Evolutionary conservation across 2,329 filamentous ascomycete genomes (phyloP).

Genomic region (Tolypocladium guangdongense): DNA sequence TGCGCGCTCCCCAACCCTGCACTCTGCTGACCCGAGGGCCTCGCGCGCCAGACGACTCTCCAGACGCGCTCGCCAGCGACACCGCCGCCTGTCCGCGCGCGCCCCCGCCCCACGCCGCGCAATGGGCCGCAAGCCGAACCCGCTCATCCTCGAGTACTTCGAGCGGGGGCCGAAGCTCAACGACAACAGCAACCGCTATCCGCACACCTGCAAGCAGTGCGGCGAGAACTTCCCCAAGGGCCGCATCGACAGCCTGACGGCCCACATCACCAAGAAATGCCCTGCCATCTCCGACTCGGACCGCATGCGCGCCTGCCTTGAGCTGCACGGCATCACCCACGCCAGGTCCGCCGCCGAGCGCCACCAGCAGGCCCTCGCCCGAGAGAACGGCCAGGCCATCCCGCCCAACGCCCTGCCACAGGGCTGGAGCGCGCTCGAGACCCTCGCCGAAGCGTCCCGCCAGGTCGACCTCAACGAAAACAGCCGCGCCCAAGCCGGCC

Average conservation of each 20-base stretch:
- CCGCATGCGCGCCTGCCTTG: constrained; percentile 62
- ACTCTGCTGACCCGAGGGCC: background rate
- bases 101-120: constrained; percentile 7
- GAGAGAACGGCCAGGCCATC: constrained; percentile 17
- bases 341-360: constrained; percentile 23
- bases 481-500: constrained; percentile 30
- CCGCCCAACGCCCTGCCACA: constrained; percentile 30
- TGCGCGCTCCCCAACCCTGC: background rate
- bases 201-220: constrained; percentile 81
- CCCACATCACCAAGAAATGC: constrained; percentile 79
- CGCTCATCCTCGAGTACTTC: constrained; percentile 80
- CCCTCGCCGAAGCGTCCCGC: constrained; percentile 77
- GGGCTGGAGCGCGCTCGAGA: constrained; percentile 73
- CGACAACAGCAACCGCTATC: constrained; percentile 85
- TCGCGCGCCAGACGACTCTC: background rate
- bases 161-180: constrained; percentile 75
- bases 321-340: constrained; percentile 59
- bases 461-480: constrained; percentile 60
- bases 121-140: constrained; percentile 79
- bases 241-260: constrained; percentile 69
- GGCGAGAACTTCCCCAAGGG: constrained; percentile 87
- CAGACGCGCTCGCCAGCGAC: background rate
- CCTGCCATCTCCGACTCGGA: constrained; percentile 66
- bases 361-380: constrained; percentile 13
- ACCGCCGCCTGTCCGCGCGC: background rate